phyloP scores from a whole-genome alignment of 306 rosid species.

The Cucumis sativus region DNA sequence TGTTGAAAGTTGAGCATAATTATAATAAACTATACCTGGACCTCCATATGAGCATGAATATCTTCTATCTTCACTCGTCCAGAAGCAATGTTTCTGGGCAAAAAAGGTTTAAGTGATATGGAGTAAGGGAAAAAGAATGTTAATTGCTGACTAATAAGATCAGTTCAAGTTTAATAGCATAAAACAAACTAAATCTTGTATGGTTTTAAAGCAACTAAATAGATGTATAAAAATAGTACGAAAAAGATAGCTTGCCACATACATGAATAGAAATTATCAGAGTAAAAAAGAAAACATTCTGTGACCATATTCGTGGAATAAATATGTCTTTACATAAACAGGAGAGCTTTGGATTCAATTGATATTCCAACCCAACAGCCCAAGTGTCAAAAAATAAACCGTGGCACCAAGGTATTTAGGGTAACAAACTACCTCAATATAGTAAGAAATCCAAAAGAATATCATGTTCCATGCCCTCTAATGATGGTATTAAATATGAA shows the following conservation, averaged over 20 bases:
- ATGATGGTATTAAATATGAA: background rate
- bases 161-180: background rate
- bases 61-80: constrained; percentile 44
- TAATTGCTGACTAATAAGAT: background rate
- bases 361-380: background rate
- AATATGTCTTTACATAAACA: background rate
- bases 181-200: background rate
- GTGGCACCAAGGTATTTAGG: background rate
- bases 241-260: background rate
- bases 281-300: background rate
- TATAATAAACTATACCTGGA: constrained; percentile 36
- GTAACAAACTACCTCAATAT: background rate
- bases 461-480: background rate
- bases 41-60: constrained; percentile 52
- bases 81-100: constrained; percentile 27
- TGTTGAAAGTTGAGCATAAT: background rate
- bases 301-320: background rate
- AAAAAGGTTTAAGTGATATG: background rate
- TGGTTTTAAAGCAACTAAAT: background rate
- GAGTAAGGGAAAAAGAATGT: background rate
- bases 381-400: background rate
- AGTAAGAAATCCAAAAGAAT: background rate
- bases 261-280: background rate
- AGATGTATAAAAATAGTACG: background rate
- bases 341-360: background rate